Evolutionary conservation across 257 asterid species (phyloP), one percentile per base, ranked within the genome.

Genomic region (Lantana camara): DNA sequence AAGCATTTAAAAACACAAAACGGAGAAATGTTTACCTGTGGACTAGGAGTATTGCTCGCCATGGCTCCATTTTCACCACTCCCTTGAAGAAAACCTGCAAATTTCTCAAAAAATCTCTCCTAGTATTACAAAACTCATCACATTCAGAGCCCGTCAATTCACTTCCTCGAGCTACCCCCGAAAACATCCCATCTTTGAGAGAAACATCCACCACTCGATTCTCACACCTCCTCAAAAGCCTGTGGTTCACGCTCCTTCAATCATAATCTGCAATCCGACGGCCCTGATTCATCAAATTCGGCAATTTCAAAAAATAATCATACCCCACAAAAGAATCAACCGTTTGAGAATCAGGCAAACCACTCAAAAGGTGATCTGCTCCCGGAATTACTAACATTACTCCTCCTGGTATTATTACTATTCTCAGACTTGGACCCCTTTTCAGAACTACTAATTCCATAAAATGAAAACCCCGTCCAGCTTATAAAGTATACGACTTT

Each of bases 311-410:
- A 41, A 66, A 67, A 52, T 72, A 77, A 64, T 88, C 90, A 57
- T 72, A 73, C 16, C 83, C 83, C 46, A 57, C 68, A 80, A 82
- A 80, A 8, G 96, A 86, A 67, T 79, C 75, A 60, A 88, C 75
- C 9, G 95, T 80, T 60, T 79, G 93, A 23, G 99, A 90, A 76
- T 94, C 97, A 48, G 97, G 99, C 15, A 96, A 94, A 65, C 72
- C 87, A 19, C 77, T 30, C 50, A 50, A 59, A n/a, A 56, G 95
- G 84, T 12, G 90, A 87, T 58, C 59, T 79, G 42, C 76, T 82
- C 65, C 88, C 86, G 15, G 83, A 78, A 40, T 67, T 69, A 71
- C 52, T 73, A 20, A 57, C 24, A 59, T 65, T 72, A 67, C 67
- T 83, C 55, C 80, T 77, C 65, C 80, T 71, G 9, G 45, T 2